Base-by-base conservation (phyloP, 2,329 filamentous ascomycete genomes). In the Didymella keratinophila region DNA sequence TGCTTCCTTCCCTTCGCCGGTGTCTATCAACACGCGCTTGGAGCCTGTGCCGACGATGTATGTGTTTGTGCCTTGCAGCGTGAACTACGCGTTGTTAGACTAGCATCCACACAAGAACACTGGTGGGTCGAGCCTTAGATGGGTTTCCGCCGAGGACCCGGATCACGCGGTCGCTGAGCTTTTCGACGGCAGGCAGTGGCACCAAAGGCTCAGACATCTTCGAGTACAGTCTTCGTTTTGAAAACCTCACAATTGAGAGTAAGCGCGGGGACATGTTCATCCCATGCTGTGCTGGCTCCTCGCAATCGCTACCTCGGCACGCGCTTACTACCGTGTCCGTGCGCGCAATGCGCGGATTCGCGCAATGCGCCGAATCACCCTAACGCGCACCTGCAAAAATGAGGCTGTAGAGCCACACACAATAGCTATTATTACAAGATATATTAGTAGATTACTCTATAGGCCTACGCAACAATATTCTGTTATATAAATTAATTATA, bases 61-160 rank as follows among this genome's bases (percentile, higher is more conserved):
- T 32, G 95, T 99, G 77, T 99, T 99, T 66, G 95, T 97, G 62
- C 93, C 86, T 83, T 88, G 86, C n/a, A 88, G 74, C 0, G 85
- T 85, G 71, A 87, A 88, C 83, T 85, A 88, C 83, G 85, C 61
- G 41, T 23, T 59, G 64, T 72, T 46, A 72, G 65, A 25, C 11
- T n/a, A 51, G 30, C 21, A n/a, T 42, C 39, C 20, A 39, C 18
- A 25, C 34, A 18, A 21, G 25, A n/a, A 21, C n/a, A 37, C 20
- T 44, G 52, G 27, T 39, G 27, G 21, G 34, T 10, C 77, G 72
- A 68, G 88, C 87, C 81, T 96, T 97, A 72, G 91, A 87, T 12
- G 95, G 94, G 77, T 99, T 99, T 9, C 91, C 92, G 58, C 90
- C 95, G 18, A 98, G 82, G 61, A 99, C 91, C 55, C 95, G 86